Percentiles rank a stretch among this genome's conserved stretches.
Conservation (phyloP, 2,329 filamentous ascomycete species). For the Diatrype stigma region DNA sequence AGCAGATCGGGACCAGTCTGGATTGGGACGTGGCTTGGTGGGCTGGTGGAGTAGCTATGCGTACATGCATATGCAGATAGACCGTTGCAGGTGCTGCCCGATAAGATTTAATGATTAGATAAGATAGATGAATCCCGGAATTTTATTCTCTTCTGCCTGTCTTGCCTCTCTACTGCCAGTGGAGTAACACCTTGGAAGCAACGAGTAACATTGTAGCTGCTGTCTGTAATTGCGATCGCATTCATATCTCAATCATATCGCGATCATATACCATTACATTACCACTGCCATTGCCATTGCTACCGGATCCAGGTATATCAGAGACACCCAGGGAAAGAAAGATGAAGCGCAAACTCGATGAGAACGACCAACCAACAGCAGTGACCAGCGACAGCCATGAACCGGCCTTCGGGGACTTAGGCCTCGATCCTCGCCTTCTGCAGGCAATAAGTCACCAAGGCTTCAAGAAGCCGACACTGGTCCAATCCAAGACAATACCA, state of each 20-base stretch:
- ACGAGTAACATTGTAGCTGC: neutral
- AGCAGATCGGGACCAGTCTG: no score
- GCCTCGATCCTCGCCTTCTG: slow-evolving; percentile 78
- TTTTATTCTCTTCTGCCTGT: no score
- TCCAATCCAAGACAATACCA: slow-evolving; percentile 85
- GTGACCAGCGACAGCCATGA: slow-evolving; percentile 18
- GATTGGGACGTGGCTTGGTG: no score
- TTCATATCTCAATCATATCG: no score
- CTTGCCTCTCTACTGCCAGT: neutral
- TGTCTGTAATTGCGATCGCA: slow-evolving; percentile 3
- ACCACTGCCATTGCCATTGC: neutral
- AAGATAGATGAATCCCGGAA: no score
- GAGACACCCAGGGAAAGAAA: slow-evolving; percentile 11
- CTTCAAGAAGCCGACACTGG: slow-evolving; percentile 81
- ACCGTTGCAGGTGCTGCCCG: no score
- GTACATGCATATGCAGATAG: no score
- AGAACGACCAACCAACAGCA: slow-evolving; percentile 42
- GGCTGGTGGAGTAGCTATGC: no score
- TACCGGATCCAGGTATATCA: no score
- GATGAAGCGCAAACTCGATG: slow-evolving; percentile 61
- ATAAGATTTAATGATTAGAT: no score
- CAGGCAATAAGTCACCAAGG: slow-evolving; percentile 81
- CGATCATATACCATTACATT: no score
- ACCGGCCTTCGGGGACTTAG: slow-evolving; percentile 68
- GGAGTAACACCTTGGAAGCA: neutral